A percentile compares a stretch with the other conserved stretches of the same genome.
Evolutionary conservation across 108 stramenopile species (phyloP).

Genomic region (Phaeodactylum tricornutum): DNA sequence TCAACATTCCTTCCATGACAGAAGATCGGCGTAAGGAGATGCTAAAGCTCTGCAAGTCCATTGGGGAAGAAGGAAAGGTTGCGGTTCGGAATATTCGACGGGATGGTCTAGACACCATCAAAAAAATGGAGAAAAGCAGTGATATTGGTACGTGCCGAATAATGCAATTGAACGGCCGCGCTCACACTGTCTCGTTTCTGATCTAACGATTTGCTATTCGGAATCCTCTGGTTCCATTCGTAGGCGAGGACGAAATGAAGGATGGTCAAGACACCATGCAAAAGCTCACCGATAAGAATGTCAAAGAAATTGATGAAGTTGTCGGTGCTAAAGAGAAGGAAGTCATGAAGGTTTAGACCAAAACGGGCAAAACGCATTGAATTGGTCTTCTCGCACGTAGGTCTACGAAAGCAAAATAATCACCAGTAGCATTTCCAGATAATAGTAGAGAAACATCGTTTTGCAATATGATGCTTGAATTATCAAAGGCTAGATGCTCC

Average conservation of each 20-base stretch:
- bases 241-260: slow-evolving; percentile 79
- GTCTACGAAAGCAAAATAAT: too few species aligned
- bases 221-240: too few species aligned
- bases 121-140: slow-evolving; percentile 86
- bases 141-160: slow-evolving; percentile 67
- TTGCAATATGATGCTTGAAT: too few species aligned
- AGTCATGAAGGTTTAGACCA: slow-evolving; percentile 77
- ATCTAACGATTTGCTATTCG: too few species aligned
- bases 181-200: too few species aligned
- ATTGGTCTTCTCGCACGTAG: too few species aligned
- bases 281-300: slow-evolving; percentile 81
- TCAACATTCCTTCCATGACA: slow-evolving; percentile 88
- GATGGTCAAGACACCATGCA: slow-evolving; percentile 78
- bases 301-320: slow-evolving; percentile 84
- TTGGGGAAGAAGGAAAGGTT: slow-evolving; percentile 94
- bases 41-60: slow-evolving; percentile 84
- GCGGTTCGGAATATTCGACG: slow-evolving; percentile 81
- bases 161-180: too few species aligned
- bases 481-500: too few species aligned
- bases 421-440: too few species aligned
- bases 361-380: not conserved
- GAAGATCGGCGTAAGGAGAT: slow-evolving; percentile 95
- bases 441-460: too few species aligned
- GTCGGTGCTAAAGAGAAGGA: slow-evolving; percentile 90
- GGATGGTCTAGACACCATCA: slow-evolving; percentile 80